A percentile compares a stretch with the other conserved stretches of the same genome.
These are phyloP conservation scores for Cryptosporidium ryanae DNA, from an alignment of 169 alveolate genomes.

Conservation along the genomic window DNA sequence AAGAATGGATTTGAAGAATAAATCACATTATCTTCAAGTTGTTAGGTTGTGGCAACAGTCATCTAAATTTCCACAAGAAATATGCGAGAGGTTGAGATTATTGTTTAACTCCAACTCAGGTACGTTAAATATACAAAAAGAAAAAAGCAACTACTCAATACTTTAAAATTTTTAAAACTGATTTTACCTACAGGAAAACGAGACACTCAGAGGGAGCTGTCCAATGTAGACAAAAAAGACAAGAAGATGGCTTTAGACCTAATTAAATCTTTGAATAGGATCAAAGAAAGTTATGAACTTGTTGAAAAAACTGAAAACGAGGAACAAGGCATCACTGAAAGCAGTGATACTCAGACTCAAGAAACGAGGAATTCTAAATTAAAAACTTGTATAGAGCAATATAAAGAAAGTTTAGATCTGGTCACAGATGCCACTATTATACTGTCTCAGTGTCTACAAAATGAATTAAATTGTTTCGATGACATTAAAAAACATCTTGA, in stretches of 20 bases:
- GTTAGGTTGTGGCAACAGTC: slow-evolving; percentile 50
- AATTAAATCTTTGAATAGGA: slow-evolving; percentile 38
- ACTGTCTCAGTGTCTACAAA: slow-evolving; percentile 43
- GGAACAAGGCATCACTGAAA: neutral
- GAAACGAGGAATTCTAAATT: neutral
- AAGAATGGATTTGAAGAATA: slow-evolving; percentile 40
- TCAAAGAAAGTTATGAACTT: slow-evolving; percentile 41
- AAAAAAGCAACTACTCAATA: too few species aligned
- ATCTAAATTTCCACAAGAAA: slow-evolving; percentile 53
- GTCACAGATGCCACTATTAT: slow-evolving; percentile 56
- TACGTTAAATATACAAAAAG: neutral
- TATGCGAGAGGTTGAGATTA: slow-evolving; percentile 64
- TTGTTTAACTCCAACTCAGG: slow-evolving; percentile 58
- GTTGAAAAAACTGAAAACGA: slow-evolving; percentile 8
- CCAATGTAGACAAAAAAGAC: slow-evolving; percentile 22
- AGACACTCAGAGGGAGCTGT: slow-evolving; percentile 9
- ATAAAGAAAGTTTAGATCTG: slow-evolving; percentile 66
- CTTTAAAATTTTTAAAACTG: neutral
- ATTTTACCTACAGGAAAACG: slow-evolving; percentile 30
- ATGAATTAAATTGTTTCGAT: slow-evolving; percentile 38
- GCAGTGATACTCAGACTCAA: neutral
- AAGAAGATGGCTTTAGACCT: slow-evolving; percentile 26
- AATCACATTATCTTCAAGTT: slow-evolving; percentile 64
- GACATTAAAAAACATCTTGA: slow-evolving; percentile 50
- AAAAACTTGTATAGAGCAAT: slow-evolving; percentile 25